A percentile compares a stretch with the other conserved stretches of the same genome.
phyloP scores from a whole-genome alignment of 345 rosid genomes.

The Brassica carinata region DNA sequence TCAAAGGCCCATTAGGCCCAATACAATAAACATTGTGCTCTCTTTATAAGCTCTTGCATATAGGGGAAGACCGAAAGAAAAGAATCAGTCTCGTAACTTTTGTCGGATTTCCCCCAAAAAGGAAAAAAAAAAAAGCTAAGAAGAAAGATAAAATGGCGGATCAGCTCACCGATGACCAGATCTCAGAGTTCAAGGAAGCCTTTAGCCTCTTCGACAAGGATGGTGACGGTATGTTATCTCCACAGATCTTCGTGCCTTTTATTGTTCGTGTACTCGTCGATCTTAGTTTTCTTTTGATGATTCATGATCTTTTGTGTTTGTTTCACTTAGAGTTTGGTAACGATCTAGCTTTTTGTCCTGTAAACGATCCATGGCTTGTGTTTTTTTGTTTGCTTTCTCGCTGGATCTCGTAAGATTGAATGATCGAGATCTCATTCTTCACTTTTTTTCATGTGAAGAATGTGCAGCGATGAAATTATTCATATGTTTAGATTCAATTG shows the following conservation, averaged over 20 bases:
- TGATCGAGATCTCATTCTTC: background rate
- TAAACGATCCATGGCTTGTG: background rate
- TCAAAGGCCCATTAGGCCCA: slow-evolving; percentile 18
- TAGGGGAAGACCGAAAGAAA: background rate
- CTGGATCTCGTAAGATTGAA: background rate
- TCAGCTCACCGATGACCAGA: slow-evolving; percentile 58
- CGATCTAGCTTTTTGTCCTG: background rate
- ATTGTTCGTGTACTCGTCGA: background rate
- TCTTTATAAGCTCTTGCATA: background rate
- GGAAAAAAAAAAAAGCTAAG: background rate
- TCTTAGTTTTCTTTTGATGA: background rate
- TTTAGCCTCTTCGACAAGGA: slow-evolving; percentile 53
- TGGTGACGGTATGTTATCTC: slow-evolving; percentile 51
- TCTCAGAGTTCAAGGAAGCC: slow-evolving; percentile 52
- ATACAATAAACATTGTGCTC: background rate
- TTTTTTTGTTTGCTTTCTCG: background rate
- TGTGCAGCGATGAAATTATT: no score
- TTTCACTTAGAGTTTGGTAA: slow-evolving; percentile 1
- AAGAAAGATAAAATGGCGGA: slow-evolving; percentile 45
- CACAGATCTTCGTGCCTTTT: slow-evolving; percentile 19
- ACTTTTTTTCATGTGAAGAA: no score
- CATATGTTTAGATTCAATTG: background rate
- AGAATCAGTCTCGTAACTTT: background rate
- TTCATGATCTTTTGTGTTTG: slow-evolving; percentile 2
- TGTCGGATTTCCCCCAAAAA: background rate